These are phyloP conservation scores for Cornus florida DNA, from an alignment of 148 eudicot species.

Conservation along the genomic window DNA sequence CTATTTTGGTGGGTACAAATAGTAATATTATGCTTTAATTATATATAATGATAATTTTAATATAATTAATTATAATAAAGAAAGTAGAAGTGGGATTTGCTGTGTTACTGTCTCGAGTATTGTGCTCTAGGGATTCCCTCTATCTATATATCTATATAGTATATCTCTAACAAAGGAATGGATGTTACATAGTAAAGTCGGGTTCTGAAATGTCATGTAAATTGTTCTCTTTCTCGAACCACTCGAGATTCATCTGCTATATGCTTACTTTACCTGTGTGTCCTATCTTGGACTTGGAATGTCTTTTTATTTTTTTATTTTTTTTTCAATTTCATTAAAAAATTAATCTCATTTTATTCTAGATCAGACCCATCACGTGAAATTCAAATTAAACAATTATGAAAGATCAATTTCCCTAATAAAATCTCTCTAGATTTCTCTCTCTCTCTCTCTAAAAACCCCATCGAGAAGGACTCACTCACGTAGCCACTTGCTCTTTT, in stretches of 20 bases:
- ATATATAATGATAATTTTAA: constrained; percentile 1
- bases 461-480: constrained; percentile 22
- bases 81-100: constrained; percentile 46
- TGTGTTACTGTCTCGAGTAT: constrained; percentile 33
- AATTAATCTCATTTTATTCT: neutral
- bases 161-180: constrained; percentile 27
- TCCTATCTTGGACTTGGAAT: constrained; percentile 41
- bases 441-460: constrained; percentile 11
- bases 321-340: neutral
- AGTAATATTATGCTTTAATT: neutral
- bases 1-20: neutral
- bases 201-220: constrained; percentile 25
- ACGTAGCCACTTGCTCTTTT: constrained; percentile 36
- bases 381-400: constrained; percentile 1
- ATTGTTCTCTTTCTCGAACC: constrained; percentile 44
- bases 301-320: constrained; percentile 27
- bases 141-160: neutral
- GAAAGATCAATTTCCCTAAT: neutral
- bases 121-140: constrained; percentile 57
- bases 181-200: constrained; percentile 27
- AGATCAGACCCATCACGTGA: constrained; percentile 22
- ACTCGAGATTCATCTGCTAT: constrained; percentile 40
- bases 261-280: constrained; percentile 33
- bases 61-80: constrained; percentile 9
- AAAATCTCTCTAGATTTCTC: neutral